A percentile compares a stretch with the other conserved stretches of the same genome.
phyloP scores from a whole-genome alignment of 169 alveolate species.

The Cryptosporidium baileyi region DNA sequence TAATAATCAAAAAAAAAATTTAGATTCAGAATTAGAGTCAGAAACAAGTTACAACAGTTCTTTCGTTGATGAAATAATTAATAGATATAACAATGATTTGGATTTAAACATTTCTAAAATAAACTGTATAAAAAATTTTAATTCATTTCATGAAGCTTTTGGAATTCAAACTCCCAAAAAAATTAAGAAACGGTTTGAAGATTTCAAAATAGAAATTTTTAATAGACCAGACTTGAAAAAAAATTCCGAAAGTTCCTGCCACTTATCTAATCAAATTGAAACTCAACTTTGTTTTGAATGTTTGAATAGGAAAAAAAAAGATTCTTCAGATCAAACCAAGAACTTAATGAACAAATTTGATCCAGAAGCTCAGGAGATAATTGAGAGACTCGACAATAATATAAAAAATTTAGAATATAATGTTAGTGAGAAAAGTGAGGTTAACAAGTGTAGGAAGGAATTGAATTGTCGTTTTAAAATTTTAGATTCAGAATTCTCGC shows the following conservation, averaged over 20 bases:
- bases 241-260: neutral
- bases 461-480: neutral
- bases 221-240: neutral
- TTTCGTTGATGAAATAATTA: conserved; percentile 6
- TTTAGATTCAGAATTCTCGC: neutral
- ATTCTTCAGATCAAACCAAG: neutral
- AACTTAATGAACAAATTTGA: neutral
- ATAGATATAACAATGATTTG: neutral
- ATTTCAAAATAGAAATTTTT: too few species aligned
- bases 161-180: neutral
- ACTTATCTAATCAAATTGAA: neutral
- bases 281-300: neutral
- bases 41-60: conserved; percentile 47
- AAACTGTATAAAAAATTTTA: neutral
- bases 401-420: conserved; percentile 13
- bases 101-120: neutral
- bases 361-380: conserved; percentile 19
- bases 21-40: neutral
- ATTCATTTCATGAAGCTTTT: neutral
- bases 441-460: neutral
- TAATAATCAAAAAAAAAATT: neutral
- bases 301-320: neutral
- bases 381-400: conserved; percentile 28
- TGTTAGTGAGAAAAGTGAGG: neutral
- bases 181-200: too few species aligned